Conservation (phyloP, 2,329 filamentous ascomycete species). For the Colletotrichum filicis region DNA sequence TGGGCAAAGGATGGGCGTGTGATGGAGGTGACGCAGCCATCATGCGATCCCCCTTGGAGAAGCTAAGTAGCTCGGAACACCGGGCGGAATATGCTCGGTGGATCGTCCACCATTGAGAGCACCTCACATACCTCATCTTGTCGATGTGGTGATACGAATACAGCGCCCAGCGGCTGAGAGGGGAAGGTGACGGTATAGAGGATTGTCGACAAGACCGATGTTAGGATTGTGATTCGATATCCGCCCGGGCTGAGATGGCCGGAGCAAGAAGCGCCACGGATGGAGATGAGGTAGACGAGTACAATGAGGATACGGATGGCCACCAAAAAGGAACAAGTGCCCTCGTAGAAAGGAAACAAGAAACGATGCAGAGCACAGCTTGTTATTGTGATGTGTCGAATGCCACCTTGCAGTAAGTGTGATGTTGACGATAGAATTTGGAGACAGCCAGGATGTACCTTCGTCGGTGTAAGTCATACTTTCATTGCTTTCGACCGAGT, state of each 20-base stretch:
- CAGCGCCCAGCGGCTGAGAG: not conserved
- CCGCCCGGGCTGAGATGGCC: not conserved
- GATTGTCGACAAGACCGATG: not conserved
- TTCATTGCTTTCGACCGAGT: not conserved
- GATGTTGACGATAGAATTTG: not conserved
- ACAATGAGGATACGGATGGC: not conserved
- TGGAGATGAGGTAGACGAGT: not conserved
- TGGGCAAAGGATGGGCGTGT: constrained; percentile 29
- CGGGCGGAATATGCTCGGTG: not conserved
- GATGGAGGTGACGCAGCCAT: constrained; percentile 33
- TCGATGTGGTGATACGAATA: constrained; percentile 17
- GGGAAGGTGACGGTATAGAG: constrained; percentile 3
- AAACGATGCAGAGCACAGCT: not conserved
- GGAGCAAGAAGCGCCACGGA: not conserved
- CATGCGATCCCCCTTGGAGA: constrained; percentile 28
- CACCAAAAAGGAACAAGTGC: not conserved
- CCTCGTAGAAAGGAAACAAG: not conserved
- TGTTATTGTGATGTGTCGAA: not conserved
- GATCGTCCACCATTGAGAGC: constrained; percentile 12
- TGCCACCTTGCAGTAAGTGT: not conserved
- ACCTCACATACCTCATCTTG: constrained; percentile 31
- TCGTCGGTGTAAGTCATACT: not conserved
- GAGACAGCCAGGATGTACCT: not conserved
- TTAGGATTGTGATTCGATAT: not conserved
- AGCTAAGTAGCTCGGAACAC: constrained; percentile 8